phyloP scores from a whole-genome alignment of 495 filamentous ascomycete species.

The Tuber aestivum region DNA sequence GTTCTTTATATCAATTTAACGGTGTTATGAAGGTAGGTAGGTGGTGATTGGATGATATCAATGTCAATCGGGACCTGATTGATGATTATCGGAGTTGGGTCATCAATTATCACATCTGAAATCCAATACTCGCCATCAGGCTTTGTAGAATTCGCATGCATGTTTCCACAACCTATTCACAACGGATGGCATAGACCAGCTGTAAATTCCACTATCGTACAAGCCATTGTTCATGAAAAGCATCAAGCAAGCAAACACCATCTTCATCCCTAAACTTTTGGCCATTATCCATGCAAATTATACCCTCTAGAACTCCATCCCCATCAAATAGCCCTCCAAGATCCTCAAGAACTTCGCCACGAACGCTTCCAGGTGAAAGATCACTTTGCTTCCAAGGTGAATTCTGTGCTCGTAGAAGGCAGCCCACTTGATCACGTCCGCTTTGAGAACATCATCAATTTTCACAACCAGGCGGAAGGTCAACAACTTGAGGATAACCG shows the following conservation, averaged over 20 bases:
- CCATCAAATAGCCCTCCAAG: slow-evolving; percentile 87
- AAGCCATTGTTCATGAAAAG: background rate
- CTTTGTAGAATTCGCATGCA: background rate
- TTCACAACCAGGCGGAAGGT: slow-evolving; percentile 85
- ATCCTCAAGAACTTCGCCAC: slow-evolving; percentile 98
- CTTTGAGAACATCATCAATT: slow-evolving; percentile 80
- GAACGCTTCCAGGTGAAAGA: slow-evolving; percentile 97
- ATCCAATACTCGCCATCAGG: background rate
- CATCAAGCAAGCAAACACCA: slow-evolving; percentile 3
- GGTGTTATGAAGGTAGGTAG: background rate
- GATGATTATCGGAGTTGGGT: background rate
- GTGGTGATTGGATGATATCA: background rate
- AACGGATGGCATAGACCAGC: background rate
- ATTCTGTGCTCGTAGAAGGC: slow-evolving; percentile 96
- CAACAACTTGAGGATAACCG: slow-evolving; percentile 82
- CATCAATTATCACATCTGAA: background rate
- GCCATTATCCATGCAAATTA: slow-evolving; percentile 7
- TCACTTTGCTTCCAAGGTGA: slow-evolving; percentile 84
- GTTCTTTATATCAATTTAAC: background rate
- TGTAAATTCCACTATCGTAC: background rate
- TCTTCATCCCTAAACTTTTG: background rate
- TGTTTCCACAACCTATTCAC: background rate
- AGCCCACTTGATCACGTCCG: slow-evolving; percentile 89
- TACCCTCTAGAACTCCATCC: slow-evolving; percentile 64
- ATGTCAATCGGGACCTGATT: background rate